These are phyloP conservation scores for Echites panduratus DNA, from an alignment of 257 asterid species.

Conservation along the genomic window DNA sequence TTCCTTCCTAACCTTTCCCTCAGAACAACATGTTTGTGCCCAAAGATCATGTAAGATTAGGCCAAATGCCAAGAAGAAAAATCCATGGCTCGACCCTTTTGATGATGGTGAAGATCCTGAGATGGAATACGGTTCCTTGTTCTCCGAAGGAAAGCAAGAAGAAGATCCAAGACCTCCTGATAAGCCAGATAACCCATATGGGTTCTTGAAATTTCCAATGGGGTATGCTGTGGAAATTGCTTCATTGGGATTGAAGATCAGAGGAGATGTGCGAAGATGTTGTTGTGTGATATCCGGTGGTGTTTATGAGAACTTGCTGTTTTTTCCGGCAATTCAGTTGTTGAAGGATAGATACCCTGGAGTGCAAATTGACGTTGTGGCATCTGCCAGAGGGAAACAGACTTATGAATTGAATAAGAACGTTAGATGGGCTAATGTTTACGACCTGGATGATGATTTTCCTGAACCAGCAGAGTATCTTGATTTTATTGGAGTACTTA, in stretches of 20 bases:
- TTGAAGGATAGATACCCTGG: constrained; percentile 86
- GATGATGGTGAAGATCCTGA: constrained; percentile 77
- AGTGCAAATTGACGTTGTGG: constrained; percentile 56
- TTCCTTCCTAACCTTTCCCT: constrained; percentile 22
- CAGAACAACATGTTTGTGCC: constrained; percentile 10
- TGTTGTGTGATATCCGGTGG: constrained; percentile 81
- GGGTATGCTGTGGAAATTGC: constrained; percentile 74
- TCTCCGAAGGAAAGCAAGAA: constrained; percentile 70
- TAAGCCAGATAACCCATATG: constrained; percentile 65
- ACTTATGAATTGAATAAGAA: constrained; percentile 69
- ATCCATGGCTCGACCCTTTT: constrained; percentile 80
- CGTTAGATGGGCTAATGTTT: constrained; percentile 70
- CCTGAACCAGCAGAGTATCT: constrained; percentile 74
- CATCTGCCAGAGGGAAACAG: constrained; percentile 75
- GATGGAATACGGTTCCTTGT: constrained; percentile 59
- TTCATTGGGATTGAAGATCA: constrained; percentile 56
- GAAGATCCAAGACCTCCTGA: constrained; percentile 84
- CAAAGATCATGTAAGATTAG: constrained; percentile 25
- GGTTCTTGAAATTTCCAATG: constrained; percentile 72
- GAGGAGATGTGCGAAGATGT: constrained; percentile 86
- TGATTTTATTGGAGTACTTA: constrained; percentile 65
- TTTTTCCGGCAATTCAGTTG: constrained; percentile 78
- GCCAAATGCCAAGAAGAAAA: constrained; percentile 49
- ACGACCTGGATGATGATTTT: constrained; percentile 55
- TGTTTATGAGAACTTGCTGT: constrained; percentile 70